Percentiles rank a stretch among this genome's conserved stretches.
Evolutionary conservation across 176 grass and related monocot genomes (phyloP).

Genomic region (Puccinellia tenuiflora): DNA sequence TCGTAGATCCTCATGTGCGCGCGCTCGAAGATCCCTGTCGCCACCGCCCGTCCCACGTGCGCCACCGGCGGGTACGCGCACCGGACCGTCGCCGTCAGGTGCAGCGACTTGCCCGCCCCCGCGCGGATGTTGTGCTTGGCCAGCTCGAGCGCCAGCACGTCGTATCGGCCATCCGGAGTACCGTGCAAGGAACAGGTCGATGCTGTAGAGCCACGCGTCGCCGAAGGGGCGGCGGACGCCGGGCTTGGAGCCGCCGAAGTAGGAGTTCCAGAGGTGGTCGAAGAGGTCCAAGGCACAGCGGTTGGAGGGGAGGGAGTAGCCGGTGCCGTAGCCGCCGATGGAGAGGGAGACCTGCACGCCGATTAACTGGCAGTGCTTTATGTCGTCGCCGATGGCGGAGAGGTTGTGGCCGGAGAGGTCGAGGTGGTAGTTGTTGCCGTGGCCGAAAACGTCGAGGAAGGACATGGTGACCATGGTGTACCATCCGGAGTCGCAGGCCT

Average conservation of each 20-base stretch:
- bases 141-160: conserved; percentile 5
- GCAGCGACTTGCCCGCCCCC: conserved; percentile 2
- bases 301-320: neutral
- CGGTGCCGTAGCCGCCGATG: conserved; percentile 10
- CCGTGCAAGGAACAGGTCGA: conserved; percentile 20
- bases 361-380: conserved; percentile 28
- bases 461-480: conserved; percentile 27
- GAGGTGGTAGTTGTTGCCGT: neutral
- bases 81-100: conserved; percentile 7
- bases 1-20: conserved; percentile 21
- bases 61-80: neutral
- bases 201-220: conserved; percentile 16
- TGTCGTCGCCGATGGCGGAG: conserved; percentile 2
- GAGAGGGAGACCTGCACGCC: conserved; percentile 15
- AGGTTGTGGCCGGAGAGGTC: conserved; percentile 19
- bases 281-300: neutral
- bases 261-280: conserved; percentile 27
- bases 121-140: conserved; percentile 18
- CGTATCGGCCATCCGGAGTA: neutral
- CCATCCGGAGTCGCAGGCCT: conserved; percentile 22
- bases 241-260: conserved; percentile 9
- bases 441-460: conserved; percentile 17
- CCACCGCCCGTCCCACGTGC: neutral
- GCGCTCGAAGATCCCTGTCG: conserved; percentile 10
- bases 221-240: neutral